Evolutionary conservation across 176 grass and related monocot genomes (phyloP).

Genomic region (Cymbopogon citratus): DNA sequence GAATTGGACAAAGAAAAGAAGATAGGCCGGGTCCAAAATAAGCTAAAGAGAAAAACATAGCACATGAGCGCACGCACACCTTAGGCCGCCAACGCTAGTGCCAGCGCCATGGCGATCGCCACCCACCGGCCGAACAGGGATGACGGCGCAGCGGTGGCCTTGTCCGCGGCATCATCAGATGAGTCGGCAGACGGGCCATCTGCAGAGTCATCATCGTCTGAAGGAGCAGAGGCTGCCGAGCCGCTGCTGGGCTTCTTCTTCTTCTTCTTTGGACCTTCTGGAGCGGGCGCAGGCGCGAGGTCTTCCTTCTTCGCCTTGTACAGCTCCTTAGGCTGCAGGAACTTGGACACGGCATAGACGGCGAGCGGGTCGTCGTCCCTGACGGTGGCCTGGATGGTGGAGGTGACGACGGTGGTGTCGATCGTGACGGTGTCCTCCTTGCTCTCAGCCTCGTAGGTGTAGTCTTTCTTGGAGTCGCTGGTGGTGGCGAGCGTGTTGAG

Average conservation of each 20-base stretch:
- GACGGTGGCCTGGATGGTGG: constrained; percentile 51
- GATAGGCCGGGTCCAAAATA: background rate
- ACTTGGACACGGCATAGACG: constrained; percentile 50
- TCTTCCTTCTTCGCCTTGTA: constrained; percentile 36
- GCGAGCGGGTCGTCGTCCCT: constrained; percentile 70
- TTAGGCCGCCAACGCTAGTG: constrained; percentile 23
- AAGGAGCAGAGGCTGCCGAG: constrained; percentile 12
- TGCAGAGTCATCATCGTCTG: constrained; percentile 12
- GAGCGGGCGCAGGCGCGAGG: constrained; percentile 43
- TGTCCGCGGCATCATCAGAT: constrained; percentile 30
- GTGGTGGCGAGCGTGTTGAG: constrained; percentile 72
- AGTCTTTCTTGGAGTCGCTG: constrained; percentile 63
- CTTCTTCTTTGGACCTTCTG: constrained; percentile 32
- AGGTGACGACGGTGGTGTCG: constrained; percentile 37
- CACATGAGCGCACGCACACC: constrained; percentile 5
- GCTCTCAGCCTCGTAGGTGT: constrained; percentile 49
- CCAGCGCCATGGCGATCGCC: background rate
- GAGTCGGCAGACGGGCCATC: constrained; percentile 34
- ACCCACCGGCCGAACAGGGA: constrained; percentile 13
- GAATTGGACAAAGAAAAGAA: constrained; percentile 33
- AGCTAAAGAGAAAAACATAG: background rate
- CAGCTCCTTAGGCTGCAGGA: constrained; percentile 73
- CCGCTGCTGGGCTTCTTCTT: constrained; percentile 40
- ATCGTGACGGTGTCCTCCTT: constrained; percentile 50
- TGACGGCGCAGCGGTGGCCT: constrained; percentile 10